Conservation (phyloP, 208 protist species). For the Angomonas deanei region DNA sequence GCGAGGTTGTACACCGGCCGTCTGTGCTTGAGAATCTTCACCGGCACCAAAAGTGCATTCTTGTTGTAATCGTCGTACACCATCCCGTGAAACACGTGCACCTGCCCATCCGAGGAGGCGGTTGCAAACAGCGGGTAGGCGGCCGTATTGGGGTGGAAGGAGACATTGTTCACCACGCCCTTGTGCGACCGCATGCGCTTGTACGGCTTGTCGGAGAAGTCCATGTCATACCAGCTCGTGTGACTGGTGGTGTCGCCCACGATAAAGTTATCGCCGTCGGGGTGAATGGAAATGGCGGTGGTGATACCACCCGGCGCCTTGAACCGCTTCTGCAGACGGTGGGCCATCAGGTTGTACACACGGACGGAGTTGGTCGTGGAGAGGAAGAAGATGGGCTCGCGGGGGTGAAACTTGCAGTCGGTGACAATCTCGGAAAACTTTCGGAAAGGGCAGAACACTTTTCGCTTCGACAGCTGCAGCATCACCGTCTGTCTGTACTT, state of each 20-base stretch:
- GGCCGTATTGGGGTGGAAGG: conserved; percentile 84
- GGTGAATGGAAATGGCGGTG: conserved; percentile 95
- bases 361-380: conserved; percentile 92
- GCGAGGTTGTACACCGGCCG: conserved; percentile 83
- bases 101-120: conserved; percentile 93
- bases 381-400: conserved; percentile 98
- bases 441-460: conserved; percentile 89
- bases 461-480: conserved; percentile 90
- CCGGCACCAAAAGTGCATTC: conserved; percentile 98
- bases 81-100: conserved; percentile 94
- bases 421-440: conserved; percentile 89
- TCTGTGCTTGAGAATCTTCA: conserved; percentile 97
- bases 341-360: conserved; percentile 97
- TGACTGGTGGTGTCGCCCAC: conserved; percentile 86
- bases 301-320: conserved; percentile 81
- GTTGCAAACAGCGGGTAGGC: conserved; percentile 97
- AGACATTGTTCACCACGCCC: conserved; percentile 88
- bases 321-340: conserved; percentile 95
- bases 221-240: conserved; percentile 98
- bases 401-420: conserved; percentile 97
- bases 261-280: conserved; percentile 97
- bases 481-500: conserved; percentile 92
- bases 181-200: conserved; percentile 96
- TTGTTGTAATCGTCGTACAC: conserved; percentile 97
- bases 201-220: conserved; percentile 95